A percentile compares a stretch with the other conserved stretches of the same genome.
These are phyloP conservation scores for Amaranthus tricolor DNA, from an alignment of 179 eudicot genomes.

Conservation along the genomic window DNA sequence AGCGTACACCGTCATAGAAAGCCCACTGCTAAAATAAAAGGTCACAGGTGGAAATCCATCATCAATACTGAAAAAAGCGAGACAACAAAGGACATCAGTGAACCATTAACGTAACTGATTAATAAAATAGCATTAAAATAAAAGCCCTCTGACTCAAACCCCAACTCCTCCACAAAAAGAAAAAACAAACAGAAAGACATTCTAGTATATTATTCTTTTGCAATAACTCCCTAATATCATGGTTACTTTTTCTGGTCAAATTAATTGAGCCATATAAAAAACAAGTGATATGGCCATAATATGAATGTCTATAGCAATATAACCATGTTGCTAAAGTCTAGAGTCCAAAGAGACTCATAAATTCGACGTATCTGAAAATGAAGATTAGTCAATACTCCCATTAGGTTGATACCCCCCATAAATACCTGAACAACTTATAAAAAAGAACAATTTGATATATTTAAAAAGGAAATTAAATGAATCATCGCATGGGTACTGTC, in stretches of 20 bases:
- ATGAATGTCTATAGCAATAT: not conserved
- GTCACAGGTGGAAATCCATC: slow-evolving; percentile 47
- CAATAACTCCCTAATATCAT: not conserved
- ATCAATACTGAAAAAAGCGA: slow-evolving; percentile 33
- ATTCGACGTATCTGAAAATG: too few relatives aligned
- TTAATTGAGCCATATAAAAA: not conserved
- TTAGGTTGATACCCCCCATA: too few relatives aligned
- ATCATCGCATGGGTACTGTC: too few relatives aligned
- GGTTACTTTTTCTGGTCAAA: too few relatives aligned
- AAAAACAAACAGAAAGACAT: not conserved
- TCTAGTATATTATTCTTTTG: not conserved
- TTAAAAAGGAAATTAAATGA: too few relatives aligned
- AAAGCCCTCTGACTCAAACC: not conserved
- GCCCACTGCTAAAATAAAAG: slow-evolving; percentile 32
- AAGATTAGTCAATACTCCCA: too few relatives aligned
- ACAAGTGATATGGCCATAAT: not conserved
- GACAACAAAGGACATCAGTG: slow-evolving; percentile 1
- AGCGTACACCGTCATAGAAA: slow-evolving; percentile 35
- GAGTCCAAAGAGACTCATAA: too few relatives aligned
- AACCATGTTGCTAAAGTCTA: not conserved
- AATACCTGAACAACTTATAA: too few relatives aligned
- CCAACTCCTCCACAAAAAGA: not conserved
- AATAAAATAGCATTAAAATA: not conserved
- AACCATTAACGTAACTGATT: not conserved
- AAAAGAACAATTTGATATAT: too few relatives aligned